A percentile compares a stretch with the other conserved stretches of the same genome.
These are phyloP conservation scores for Pseudoneurospora amorphoporcata DNA, from an alignment of 495 filamentous ascomycete species.

Conservation along the genomic window DNA sequence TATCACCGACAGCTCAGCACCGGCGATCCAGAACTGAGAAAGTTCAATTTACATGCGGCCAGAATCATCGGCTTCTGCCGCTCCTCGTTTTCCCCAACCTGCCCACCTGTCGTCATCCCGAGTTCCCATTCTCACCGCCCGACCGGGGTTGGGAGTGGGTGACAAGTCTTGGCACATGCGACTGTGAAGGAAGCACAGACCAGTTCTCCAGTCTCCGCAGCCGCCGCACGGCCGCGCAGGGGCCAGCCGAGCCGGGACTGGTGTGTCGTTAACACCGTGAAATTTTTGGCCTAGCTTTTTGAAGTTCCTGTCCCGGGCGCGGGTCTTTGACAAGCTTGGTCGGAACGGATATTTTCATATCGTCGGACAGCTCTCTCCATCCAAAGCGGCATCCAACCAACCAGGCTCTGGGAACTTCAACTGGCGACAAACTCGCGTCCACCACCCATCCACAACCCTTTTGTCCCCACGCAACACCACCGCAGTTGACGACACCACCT, in stretches of 20 bases:
- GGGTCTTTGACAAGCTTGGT: not conserved
- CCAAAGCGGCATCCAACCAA: not conserved
- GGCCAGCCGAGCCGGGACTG: conserved; percentile 7
- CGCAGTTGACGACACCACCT: not conserved
- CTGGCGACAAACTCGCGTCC: not conserved
- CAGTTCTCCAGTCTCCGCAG: not conserved
- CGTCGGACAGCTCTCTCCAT: not conserved
- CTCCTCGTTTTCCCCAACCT: not conserved
- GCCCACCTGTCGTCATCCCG: not conserved
- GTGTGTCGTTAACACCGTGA: conserved; percentile 9
- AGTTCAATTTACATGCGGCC: not conserved
- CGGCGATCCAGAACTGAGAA: not conserved
- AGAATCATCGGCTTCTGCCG: not conserved
- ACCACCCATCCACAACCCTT: not conserved
- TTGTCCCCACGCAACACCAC: not conserved
- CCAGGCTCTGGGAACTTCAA: not conserved
- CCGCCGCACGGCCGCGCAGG: conserved; percentile 1
- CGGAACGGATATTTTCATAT: conserved; percentile 1
- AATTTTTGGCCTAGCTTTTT: conserved; percentile 20
- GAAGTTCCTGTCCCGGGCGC: not conserved
- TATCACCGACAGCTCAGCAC: not conserved
- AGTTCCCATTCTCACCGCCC: not conserved
- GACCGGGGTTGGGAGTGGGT: not conserved
- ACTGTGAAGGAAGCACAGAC: not conserved
- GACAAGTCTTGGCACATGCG: not conserved